Evolutionary conservation across 106 monocot species (phyloP).

Genomic region (Ottelia alismoides): DNA sequence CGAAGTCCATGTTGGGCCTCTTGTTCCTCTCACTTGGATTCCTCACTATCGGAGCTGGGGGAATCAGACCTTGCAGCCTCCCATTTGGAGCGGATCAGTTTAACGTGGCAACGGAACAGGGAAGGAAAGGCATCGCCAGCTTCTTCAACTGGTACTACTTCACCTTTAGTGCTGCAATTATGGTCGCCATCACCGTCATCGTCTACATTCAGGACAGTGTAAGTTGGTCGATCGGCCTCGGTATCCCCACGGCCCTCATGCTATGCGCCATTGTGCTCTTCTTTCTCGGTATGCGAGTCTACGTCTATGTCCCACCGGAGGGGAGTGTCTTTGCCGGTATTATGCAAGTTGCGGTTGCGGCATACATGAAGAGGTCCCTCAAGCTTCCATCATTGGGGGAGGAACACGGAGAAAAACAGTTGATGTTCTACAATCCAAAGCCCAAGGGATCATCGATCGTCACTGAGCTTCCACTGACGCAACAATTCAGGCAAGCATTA

Average conservation of each 20-base stretch:
- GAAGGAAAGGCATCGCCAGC: too few relatives aligned
- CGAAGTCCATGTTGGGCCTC: conserved; percentile 8
- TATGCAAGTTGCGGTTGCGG: conserved; percentile 19
- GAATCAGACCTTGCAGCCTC: conserved; percentile 36
- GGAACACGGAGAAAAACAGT: too few relatives aligned
- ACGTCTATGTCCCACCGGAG: conserved; percentile 1
- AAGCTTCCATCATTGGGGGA: too few relatives aligned
- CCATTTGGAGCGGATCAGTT: too few relatives aligned
- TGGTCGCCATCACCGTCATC: conserved; percentile 28
- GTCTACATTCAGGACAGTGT: conserved; percentile 35
- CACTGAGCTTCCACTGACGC: conserved; percentile 1
- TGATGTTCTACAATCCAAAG: neutral
- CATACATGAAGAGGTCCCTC: conserved; percentile 18
- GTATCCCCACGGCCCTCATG: conserved; percentile 32
- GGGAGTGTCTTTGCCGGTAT: conserved; percentile 23
- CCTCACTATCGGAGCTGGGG: conserved; percentile 36
- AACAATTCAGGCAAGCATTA: too few relatives aligned
- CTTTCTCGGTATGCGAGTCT: too few relatives aligned
- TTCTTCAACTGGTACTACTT: conserved; percentile 56
- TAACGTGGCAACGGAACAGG: too few relatives aligned
- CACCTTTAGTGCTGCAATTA: conserved; percentile 17
- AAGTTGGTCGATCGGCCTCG: conserved; percentile 29
- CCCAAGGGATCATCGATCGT: neutral
- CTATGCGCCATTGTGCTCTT: too few relatives aligned
- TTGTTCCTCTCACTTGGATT: conserved; percentile 22